These are phyloP conservation scores for Coemansia sp. DNA, from an alignment of 192 early-diverging fungal species.

Conservation along the genomic window DNA sequence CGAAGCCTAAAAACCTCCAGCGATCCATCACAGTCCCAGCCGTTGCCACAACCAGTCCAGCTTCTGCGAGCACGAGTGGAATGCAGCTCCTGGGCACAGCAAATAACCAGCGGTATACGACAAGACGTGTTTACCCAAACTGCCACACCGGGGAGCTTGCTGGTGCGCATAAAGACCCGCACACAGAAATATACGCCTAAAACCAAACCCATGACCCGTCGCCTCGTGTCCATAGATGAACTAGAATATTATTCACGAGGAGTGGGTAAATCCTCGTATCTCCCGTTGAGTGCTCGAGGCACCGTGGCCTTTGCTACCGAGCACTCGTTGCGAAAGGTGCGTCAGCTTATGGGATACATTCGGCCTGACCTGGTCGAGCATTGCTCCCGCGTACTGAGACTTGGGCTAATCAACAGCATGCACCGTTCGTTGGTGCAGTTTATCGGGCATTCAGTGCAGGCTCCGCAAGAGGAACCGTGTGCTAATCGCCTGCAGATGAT, in stretches of 20 bases:
- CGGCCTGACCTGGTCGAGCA: conserved; percentile 41
- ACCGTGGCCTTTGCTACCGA: conserved; percentile 20
- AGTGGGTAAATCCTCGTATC: conserved; percentile 19
- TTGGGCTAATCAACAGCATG: conserved; percentile 16
- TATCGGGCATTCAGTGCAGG: conserved; percentile 9
- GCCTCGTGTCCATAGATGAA: conserved; percentile 24
- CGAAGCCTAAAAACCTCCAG: background rate
- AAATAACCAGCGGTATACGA: conserved; percentile 27
- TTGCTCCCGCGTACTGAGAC: conserved; percentile 21
- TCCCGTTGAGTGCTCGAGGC: conserved; percentile 16
- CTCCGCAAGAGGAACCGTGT: conserved; percentile 2
- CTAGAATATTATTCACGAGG: conserved; percentile 14
- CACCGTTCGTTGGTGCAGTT: conserved; percentile 21
- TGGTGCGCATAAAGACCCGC: conserved; percentile 4
- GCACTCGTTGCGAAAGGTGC: background rate
- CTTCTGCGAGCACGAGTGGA: conserved; percentile 13
- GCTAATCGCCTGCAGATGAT: conserved; percentile 17
- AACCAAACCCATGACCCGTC: background rate
- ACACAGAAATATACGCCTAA: background rate
- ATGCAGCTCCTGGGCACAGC: conserved; percentile 32
- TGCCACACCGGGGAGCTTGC: conserved; percentile 8
- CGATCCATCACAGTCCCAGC: background rate
- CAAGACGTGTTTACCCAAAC: conserved; percentile 17
- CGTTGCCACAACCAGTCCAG: background rate
- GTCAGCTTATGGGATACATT: conserved; percentile 13